Evolutionary conservation across 2,329 filamentous ascomycete species (phyloP), one percentile per base, ranked within the genome.

Genomic region (Apiospora hydei): DNA sequence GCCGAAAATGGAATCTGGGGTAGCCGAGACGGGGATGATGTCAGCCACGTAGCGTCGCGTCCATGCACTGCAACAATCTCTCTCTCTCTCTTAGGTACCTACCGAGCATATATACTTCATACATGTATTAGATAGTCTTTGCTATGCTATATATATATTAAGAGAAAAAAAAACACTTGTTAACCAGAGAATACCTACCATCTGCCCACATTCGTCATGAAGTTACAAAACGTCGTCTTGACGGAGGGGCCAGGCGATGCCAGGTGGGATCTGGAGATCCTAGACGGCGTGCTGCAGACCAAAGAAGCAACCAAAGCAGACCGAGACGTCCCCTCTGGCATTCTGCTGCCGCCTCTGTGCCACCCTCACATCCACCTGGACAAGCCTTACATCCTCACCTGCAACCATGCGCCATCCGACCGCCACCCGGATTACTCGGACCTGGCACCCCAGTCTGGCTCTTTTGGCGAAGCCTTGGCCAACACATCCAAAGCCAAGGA

Each of bases 361-460:
- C 92, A 94, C 77, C 91, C 92, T 10, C 92, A 94, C 75, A 88
- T 94, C 69, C 92, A 94, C 77, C 84, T 94, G 41, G 92, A 94
- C 80, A 92, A 92, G 77, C 86, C 88, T 51, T 92, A 89, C 75
- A 81, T 92, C 41, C 83, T 92, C 13, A 88, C 81, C 21, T 77
- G 78, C 71, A 79, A 80, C 72, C 74, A 53, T 51, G 11, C 11
- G 71, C 34, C 75, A 75, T 1, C 24, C 75, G 2, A 57, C 44
- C 44, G 70, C 13, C 85, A 89, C 75, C 86, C 88, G 5, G 87
- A 86, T 76, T 93, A 91, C 80, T 82, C 85, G 1, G 87, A 92
- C 75, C 83, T 93, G 18, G 85, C 88, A 51, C 89, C 92, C 21
- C 78, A 85, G 67, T 83, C 84, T 4, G 92, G 92, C 57, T 86